phyloP scores from a whole-genome alignment of 116 monocot genomes.

The Phalaenopsis hybrid region DNA sequence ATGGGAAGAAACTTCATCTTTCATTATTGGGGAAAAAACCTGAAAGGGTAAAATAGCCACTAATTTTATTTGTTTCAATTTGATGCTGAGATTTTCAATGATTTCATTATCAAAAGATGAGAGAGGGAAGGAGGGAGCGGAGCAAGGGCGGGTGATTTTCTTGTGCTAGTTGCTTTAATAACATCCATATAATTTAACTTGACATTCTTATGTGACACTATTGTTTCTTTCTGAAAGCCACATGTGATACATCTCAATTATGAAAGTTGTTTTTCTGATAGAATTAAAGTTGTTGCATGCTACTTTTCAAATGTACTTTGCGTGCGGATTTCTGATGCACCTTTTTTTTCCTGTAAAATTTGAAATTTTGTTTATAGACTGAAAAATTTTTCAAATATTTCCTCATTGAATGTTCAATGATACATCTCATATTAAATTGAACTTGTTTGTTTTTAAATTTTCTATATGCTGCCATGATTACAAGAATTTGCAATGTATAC shows the following conservation, averaged over 20 bases:
- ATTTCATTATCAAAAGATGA: too few species aligned
- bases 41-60: too few species aligned
- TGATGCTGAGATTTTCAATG: too few species aligned
- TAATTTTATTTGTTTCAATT: too few species aligned
- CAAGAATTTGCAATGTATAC: too few species aligned
- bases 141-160: background rate
- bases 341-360: background rate
- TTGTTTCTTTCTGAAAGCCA: background rate
- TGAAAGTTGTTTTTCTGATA: background rate
- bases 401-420: background rate
- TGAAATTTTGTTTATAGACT: background rate
- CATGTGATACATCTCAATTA: background rate
- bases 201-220: background rate
- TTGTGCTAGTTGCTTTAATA: background rate
- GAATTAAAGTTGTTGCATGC: background rate
- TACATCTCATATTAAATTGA: background rate
- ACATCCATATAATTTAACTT: background rate
- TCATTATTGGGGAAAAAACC: too few species aligned
- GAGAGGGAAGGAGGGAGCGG: too few species aligned
- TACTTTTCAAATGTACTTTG: background rate
- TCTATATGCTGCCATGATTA: conserved; percentile 26
- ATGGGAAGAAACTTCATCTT: too few species aligned
- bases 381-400: background rate
- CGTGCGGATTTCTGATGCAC: background rate
- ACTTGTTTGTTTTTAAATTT: background rate